Base-by-base conservation (phyloP, 2,329 filamentous ascomycete genomes). In the Penicillium sp. region DNA sequence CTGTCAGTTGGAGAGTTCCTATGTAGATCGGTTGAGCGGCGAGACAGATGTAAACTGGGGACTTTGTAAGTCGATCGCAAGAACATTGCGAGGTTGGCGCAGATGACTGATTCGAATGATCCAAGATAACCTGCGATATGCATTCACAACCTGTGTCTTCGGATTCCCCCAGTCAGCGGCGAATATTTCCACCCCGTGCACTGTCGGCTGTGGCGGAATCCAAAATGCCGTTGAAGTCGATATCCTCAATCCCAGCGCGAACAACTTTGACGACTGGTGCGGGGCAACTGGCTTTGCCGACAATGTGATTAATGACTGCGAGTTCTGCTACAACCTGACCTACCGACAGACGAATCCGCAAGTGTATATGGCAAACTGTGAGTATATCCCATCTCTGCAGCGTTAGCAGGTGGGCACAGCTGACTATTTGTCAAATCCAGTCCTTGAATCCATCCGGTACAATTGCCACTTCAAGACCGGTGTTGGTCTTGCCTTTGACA, bases 1-100 rank as follows among this genome's bases (percentile, higher is more conserved):
- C 9, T 81, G 79, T 61, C 68, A 76, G 57, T 66, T 81, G 62
- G 62, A 73, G 22, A 81, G 78, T 56, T 70, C 68, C 5, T 77
- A 73, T 56, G 61, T 67, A 18, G 70, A 78, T 61, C 54, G 61
- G 2, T 47, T 46, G 1, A 71, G 69, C 1, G 75, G 74, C 24
- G 71, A 78, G 58, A 73, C 78, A 18, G 79, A 81, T 63, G 75
- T 80, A 10, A 67, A 75, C 62, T 81, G 77, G 78, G 78, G 73
- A 39, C 67, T 81, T 46, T 78, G 79, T 81, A 77, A 62, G 78
- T 66, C 24, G 39, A 58, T 19, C 44, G 40, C 7, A 16, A 19
- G 6, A 18, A 39, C 24, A 7, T 35, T 6, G 19, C 18, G 40
- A 14, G 4, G n/a, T n/a, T n/a, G 19, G 18, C 24, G 6, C 18